Evolutionary conservation across 106 monocot genomes (phyloP), one percentile per base, ranked within the genome.

Genomic region (Dioscorea alata): DNA sequence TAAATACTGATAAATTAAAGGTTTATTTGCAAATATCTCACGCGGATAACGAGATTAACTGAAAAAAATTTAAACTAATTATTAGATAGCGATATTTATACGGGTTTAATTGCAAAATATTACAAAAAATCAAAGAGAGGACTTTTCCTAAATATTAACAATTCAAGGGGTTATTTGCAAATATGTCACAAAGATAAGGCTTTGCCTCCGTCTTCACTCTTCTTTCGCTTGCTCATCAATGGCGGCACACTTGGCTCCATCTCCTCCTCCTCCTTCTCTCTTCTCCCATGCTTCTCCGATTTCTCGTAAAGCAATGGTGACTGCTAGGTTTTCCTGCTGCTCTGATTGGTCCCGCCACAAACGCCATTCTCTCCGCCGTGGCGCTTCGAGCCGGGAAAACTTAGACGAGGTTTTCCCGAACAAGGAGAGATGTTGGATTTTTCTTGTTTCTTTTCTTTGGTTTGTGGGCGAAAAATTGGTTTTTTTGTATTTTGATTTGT

Each of bases 251-350:
- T 21, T 50, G 17, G 6, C 50, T 50, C 66, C 48, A 3, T 0
- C 50, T 50, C 66, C 48, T 13, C 49, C 66, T 23, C 24, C 66
- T 24, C 61, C 48, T n/a, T n/a, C n/a, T 15, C 22, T 61, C 61
- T 31, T 66, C 66, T 50, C 21, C 21, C 20, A 20, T 22, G 20
- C 22, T 49, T 50, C 66, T 20, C 12, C 23, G 49, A 49, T 21
- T 25, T 22, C 33, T 33, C 66, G 23, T 19, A 19, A 4, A 54
- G 9, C 54, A 18, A 18, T 15, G 54, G 15, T 13, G 6, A 4
- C 15, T 14, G 5, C 13, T 23, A 61, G 61, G 8, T 31, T 23
- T 4, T 61, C 23, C 22, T 28, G 2, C 22, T 20, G 8, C 20
- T 61, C 23, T 16, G 33, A 16, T 22, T 33, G 33, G 18, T 22